These are phyloP conservation scores for Chlamydomonas reinhardtii DNA, from an alignment of 163 green algal genomes.

Conservation along the genomic window DNA sequence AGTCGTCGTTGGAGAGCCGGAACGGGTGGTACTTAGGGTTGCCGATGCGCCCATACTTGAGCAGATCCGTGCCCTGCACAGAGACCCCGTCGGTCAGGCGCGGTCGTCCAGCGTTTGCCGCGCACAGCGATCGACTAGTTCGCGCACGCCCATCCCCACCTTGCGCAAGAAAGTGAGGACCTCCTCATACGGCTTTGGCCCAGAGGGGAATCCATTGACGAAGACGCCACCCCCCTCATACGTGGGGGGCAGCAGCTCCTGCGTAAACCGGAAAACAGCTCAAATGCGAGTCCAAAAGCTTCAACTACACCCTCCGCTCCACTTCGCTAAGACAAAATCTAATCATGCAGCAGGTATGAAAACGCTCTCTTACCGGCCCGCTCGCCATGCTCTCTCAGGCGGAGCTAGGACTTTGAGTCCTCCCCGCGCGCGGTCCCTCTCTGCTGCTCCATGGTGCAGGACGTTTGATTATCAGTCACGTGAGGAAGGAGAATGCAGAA, in stretches of 20 bases:
- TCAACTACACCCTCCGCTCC: too few relatives aligned
- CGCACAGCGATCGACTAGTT: too few relatives aligned
- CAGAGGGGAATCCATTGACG: constrained; percentile 60
- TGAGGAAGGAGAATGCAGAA: too few relatives aligned
- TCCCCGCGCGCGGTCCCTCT: too few relatives aligned
- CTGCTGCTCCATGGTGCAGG: too few relatives aligned
- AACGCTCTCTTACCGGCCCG: too few relatives aligned
- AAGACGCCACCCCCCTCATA: constrained; percentile 45
- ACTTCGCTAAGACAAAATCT: too few relatives aligned
- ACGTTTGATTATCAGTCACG: too few relatives aligned
- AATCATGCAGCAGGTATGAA: not conserved
- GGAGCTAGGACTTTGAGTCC: too few relatives aligned
- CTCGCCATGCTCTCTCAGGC: too few relatives aligned
- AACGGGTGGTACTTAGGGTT: constrained; percentile 90
- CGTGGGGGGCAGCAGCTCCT: constrained; percentile 34
- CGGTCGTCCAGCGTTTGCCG: too few relatives aligned
- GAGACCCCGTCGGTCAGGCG: not conserved
- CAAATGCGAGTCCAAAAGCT: too few relatives aligned
- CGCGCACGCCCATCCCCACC: constrained; percentile 46
- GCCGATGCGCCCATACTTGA: constrained; percentile 93
- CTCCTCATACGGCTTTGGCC: constrained; percentile 73
- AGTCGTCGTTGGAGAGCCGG: constrained; percentile 75
- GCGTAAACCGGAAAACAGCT: not conserved
- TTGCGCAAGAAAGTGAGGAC: constrained; percentile 83
- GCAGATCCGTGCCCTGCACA: constrained; percentile 80